A percentile compares a stretch with the other conserved stretches of the same genome.
Evolutionary conservation across 1,139 yeast genomes (phyloP).

Genomic region (Candida sanyaensis): DNA sequence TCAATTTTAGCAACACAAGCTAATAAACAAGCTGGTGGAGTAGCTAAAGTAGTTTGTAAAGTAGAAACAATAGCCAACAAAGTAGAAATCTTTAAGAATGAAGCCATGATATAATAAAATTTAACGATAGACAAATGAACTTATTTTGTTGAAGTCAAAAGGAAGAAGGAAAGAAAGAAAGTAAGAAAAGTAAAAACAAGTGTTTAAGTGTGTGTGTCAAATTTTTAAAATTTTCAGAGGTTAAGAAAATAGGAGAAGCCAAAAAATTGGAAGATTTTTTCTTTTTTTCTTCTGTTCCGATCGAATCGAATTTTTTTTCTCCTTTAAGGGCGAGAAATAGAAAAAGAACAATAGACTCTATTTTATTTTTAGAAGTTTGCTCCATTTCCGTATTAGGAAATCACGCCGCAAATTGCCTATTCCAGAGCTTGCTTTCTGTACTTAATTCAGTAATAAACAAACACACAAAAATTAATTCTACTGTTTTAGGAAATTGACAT

Average conservation of each 20-base stretch:
- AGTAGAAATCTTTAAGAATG: constrained; percentile 37
- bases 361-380: neutral
- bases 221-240: no score
- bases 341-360: neutral
- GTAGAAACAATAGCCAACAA: constrained; percentile 53
- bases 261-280: neutral
- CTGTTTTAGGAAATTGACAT: neutral
- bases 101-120: constrained; percentile 13
- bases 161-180: constrained; percentile 2
- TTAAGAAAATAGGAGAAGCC: neutral
- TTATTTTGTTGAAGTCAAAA: neutral
- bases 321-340: neutral
- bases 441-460: neutral
- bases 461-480: neutral
- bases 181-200: neutral
- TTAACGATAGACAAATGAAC: constrained; percentile 5
- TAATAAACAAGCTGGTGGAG: constrained; percentile 88
- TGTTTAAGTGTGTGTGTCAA: no score
- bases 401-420: neutral
- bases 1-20: constrained; percentile 81
- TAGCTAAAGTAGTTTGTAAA: constrained; percentile 55
- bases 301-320: neutral
- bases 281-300: neutral
- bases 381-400: neutral
- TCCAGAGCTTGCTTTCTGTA: neutral